Evolutionary conservation across 257 asterid species (phyloP), one percentile per base, ranked within the genome.

Genomic region (Forsythia viridissima): DNA sequence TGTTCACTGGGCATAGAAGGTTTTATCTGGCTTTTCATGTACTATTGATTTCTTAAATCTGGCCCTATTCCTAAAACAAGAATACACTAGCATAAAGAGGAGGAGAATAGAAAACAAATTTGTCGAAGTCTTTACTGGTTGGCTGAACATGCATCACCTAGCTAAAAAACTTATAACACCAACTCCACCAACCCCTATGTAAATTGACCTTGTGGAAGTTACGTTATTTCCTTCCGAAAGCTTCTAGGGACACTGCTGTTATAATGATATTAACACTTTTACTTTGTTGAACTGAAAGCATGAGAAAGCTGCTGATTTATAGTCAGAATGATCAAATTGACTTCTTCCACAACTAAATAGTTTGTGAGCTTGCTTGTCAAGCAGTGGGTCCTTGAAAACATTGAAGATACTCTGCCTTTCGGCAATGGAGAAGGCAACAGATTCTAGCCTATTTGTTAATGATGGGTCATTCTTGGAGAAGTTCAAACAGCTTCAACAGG

Each of bases 381-480:
- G 92, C 92, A 87, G 97, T 86, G 80, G 76, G 76, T 80, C 81
- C 77, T 76, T 86, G 81, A 82, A 81, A 82, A 83, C 67, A n/a
- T 20, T 20, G 36, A 59, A 59, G 80, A 78, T 73, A 84, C 74
- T 79, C 75, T 89, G 80, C 80, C 61, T 76, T 83, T 83, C 73
- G 80, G 83, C 76, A 78, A 94, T 94, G 98, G 97, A 91, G 90
- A 91, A 91, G 83, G 85, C 85, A 80, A 80, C 79, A 70, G 86
- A 84, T 83, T 80, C 89, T 69, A 77, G 94, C 84, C 82, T 93
- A 76, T 91, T 92, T 87, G 97, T 85, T 77, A 92, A 94, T 82
- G 98, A 94, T 78, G 98, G 98, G 79, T 94, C 98, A 73, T 94
- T 94, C 92, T 83, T 94, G 98, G 98, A 93, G 96, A 90, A 93